Evolutionary conservation across 768 basidiomycete genomes (phyloP).

Genomic region (Lactifluus volemus): DNA sequence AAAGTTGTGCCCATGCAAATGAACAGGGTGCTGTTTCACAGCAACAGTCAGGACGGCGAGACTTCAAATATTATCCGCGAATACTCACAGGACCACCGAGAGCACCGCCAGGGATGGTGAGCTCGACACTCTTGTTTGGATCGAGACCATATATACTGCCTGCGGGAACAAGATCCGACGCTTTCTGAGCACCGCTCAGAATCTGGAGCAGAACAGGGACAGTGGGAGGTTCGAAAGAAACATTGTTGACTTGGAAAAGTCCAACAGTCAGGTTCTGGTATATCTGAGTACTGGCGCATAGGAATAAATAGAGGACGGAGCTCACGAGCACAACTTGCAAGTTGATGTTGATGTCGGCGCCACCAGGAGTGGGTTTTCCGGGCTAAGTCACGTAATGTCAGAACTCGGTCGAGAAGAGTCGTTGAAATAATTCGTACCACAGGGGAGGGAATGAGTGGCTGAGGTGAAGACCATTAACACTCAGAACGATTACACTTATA

Average conservation of each 20-base stretch:
- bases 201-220: constrained; percentile 15
- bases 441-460: constrained; percentile 12
- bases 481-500: background rate
- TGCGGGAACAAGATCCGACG: background rate
- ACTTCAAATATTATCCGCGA: background rate
- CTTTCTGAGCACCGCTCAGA: background rate
- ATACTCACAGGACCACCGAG: constrained; percentile 24
- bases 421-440: constrained; percentile 2
- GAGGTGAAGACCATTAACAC: background rate
- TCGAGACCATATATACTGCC: constrained; percentile 42
- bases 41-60: background rate
- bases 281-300: background rate
- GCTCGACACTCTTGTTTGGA: constrained; percentile 38
- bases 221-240: background rate
- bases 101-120: constrained; percentile 37
- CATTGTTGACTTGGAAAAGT: background rate
- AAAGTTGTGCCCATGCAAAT: constrained; percentile 14
- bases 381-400: constrained; percentile 12
- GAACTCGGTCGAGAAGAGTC: background rate
- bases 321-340: constrained; percentile 20
- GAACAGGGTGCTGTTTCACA: constrained; percentile 11
- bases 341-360: constrained; percentile 19
- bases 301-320: background rate
- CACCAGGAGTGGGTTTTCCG: constrained; percentile 19
- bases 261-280: background rate